Base-by-base conservation (phyloP, 371 early-diverging fungal species). In the Haplosporangium sp. region DNA sequence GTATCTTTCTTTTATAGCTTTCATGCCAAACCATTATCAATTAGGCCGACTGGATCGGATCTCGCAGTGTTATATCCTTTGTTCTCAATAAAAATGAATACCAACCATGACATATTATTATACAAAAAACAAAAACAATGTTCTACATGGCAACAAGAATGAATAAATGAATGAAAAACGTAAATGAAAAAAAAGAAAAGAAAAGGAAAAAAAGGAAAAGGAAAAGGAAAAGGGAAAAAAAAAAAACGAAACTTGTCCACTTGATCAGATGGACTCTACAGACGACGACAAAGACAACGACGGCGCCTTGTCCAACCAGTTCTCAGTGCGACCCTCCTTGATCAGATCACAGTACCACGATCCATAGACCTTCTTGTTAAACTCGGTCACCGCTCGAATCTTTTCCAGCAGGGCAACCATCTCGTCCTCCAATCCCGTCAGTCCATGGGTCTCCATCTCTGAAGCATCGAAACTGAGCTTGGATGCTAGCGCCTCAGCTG, bases 351-450 rank as follows among this genome's bases (percentile, higher is more conserved):
- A 65, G 46, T 77, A 77, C 72, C 72, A 77, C 4, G 65, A 59
- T 37, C 79, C 79, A 48, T 77, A 77, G 37, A 77, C 79, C 73
- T 77, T 77, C 68, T 71, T 71, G 55, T 77, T 77, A 43, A 72
- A 77, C 65, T 77, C 79, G 47, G 61, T 63, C 41, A 77, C 72
- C 10, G 73, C 72, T 37, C 79, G 64, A n/a, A 77, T 71, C 68
- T 72, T 71, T 48, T 77, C 79, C 61, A 77, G 54, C 48, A 77
- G 46, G 23, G 72, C 79, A 40, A 43, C 43, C 79, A 77, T 77
- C 73, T 77, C 79, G 50, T 77, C 79, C 40, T 77, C 79, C 11
- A 77, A 45, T 0, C 79, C 79, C 3, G 79, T 77, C 73, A 77
- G 55, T 6, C 79, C 79, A 65, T 77, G 79, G 2, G 73, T 65